phyloP scores from a whole-genome alignment of 331 rosid species.

The Telfairia occidentalis region DNA sequence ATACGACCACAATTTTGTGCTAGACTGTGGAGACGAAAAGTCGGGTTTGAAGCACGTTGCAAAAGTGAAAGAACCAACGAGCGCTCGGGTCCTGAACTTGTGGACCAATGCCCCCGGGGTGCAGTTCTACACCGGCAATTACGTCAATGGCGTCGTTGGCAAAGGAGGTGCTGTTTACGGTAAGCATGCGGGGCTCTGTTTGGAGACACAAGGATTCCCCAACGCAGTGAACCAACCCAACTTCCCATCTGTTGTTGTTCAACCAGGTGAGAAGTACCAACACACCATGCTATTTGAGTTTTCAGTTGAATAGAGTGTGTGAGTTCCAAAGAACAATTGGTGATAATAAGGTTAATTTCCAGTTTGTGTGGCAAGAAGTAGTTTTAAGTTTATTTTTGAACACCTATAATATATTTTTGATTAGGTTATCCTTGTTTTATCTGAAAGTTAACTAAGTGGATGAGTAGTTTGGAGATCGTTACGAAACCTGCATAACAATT shows the following conservation, averaged over 20 bases:
- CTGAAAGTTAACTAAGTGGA: background rate
- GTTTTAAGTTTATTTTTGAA: background rate
- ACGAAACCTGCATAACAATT: background rate
- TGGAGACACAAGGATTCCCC: constrained; percentile 96
- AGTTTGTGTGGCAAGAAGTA: background rate
- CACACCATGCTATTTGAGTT: constrained; percentile 83
- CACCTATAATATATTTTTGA: background rate
- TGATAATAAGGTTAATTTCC: background rate
- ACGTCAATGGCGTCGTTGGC: constrained; percentile 55
- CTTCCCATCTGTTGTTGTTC: constrained; percentile 43
- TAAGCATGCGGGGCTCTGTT: constrained; percentile 75
- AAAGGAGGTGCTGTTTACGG: constrained; percentile 61
- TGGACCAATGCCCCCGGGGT: constrained; percentile 78
- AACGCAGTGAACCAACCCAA: constrained; percentile 26
- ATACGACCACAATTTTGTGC: constrained; percentile 80
- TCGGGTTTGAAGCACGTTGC: constrained; percentile 56
- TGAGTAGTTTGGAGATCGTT: background rate
- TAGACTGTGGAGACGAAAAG: constrained; percentile 59
- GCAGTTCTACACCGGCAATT: constrained; percentile 91
- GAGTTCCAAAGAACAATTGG: background rate
- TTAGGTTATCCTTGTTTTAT: background rate
- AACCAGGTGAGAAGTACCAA: constrained; percentile 63
- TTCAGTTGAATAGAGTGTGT: constrained; percentile 39
- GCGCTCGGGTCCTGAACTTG: constrained; percentile 73
- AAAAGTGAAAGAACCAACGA: constrained; percentile 68